Conservation (phyloP, 2,329 filamentous ascomycete genomes). For the Blumeria hordei region DNA sequence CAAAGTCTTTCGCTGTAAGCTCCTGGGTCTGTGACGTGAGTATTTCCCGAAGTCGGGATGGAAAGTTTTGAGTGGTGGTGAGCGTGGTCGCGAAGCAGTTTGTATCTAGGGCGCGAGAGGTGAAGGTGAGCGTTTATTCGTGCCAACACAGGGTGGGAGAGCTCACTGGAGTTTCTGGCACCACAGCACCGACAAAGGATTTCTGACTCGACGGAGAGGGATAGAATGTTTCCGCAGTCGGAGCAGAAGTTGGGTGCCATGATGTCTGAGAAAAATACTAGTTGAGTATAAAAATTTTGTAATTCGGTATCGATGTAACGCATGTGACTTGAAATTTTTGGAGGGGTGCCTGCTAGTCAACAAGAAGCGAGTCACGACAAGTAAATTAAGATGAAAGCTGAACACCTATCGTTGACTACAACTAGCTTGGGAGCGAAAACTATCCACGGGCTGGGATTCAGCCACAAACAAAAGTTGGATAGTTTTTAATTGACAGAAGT, state of each 20-base stretch:
- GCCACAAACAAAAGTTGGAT: no score
- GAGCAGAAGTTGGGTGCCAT: slow-evolving; percentile 2
- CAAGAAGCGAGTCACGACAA: no score
- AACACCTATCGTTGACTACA: no score
- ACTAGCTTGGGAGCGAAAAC: no score
- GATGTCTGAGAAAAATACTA: background rate
- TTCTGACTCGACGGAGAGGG: slow-evolving; percentile 28
- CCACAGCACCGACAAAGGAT: slow-evolving; percentile 75
- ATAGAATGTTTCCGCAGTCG: slow-evolving; percentile 2
- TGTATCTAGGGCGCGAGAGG: background rate
- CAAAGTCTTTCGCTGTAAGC: slow-evolving; percentile 51
- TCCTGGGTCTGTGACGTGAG: slow-evolving; percentile 56
- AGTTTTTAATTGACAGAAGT: no score
- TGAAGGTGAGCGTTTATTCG: background rate
- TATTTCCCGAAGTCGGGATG: slow-evolving; percentile 69
- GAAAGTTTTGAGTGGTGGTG: slow-evolving; percentile 15
- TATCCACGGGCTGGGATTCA: no score
- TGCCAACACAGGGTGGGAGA: background rate
- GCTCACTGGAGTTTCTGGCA: slow-evolving; percentile 54
- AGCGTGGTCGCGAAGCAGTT: background rate
- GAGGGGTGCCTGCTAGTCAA: no score
- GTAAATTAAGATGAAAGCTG: no score
- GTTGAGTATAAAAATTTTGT: no score
- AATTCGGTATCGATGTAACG: no score
- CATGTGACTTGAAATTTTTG: no score